Evolutionary conservation across 2,329 filamentous ascomycete species (phyloP).

Genomic region (Diaporthe caulivora): DNA sequence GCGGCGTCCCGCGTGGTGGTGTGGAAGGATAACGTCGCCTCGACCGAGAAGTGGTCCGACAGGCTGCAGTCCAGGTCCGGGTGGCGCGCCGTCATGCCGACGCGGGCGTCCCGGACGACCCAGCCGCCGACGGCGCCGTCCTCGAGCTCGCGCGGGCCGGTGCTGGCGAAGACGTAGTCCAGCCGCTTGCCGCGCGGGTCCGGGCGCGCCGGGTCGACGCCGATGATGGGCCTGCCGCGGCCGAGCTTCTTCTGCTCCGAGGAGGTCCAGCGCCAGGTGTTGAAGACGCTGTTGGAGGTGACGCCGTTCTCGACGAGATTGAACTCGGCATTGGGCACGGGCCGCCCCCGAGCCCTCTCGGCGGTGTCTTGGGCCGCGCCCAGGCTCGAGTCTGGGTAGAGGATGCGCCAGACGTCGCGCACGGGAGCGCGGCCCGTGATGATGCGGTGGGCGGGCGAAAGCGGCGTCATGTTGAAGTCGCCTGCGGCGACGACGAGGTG

Average conservation of each 20-base stretch:
- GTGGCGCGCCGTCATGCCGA: slow-evolving; percentile 86
- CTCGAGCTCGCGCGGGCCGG: slow-evolving; percentile 48
- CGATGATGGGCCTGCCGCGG: slow-evolving; percentile 70
- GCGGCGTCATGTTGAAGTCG: slow-evolving; percentile 97
- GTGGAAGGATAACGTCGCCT: slow-evolving; percentile 76
- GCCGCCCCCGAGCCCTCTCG: slow-evolving; percentile 74
- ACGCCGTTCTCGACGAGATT: slow-evolving; percentile 86
- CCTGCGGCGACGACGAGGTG: slow-evolving; percentile 88
- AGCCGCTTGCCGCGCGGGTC: slow-evolving; percentile 87
- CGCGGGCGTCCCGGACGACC: slow-evolving; percentile 77
- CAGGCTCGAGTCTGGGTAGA: slow-evolving; percentile 87
- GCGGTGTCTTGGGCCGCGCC: slow-evolving; percentile 77
- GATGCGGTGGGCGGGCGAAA: slow-evolving; percentile 85
- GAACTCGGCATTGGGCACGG: slow-evolving; percentile 80
- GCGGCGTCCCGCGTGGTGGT: slow-evolving; percentile 16
- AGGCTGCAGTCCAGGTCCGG: slow-evolving; percentile 85
- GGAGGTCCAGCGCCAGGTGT: slow-evolving; percentile 94
- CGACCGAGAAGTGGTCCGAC: slow-evolving; percentile 94
- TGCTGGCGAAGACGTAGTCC: slow-evolving; percentile 92
- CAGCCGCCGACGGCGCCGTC: slow-evolving; percentile 61
- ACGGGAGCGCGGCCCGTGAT: slow-evolving; percentile 84
- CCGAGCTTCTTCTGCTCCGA: slow-evolving; percentile 75
- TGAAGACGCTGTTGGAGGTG: slow-evolving; percentile 87
- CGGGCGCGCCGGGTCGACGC: slow-evolving; percentile 72
- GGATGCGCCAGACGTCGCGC: slow-evolving; percentile 84